These are phyloP conservation scores for Wallemia mellicola DNA, from an alignment of 1,284 basidiomycete genomes.

Conservation along the genomic window DNA sequence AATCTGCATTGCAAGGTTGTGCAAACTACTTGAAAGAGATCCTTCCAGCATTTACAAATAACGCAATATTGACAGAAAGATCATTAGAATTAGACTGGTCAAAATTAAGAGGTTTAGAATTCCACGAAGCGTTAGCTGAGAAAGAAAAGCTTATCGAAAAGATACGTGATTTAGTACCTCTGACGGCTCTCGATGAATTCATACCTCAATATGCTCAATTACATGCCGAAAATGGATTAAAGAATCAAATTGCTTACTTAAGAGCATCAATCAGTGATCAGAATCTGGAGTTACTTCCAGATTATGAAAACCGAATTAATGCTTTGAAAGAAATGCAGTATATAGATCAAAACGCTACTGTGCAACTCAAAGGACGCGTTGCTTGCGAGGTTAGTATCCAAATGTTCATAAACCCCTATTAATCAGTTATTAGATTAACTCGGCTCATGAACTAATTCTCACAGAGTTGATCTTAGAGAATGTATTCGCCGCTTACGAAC, in stretches of 20 bases:
- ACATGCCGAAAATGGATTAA: constrained; percentile 43
- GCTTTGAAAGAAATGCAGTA: constrained; percentile 77
- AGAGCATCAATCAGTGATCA: constrained; percentile 70
- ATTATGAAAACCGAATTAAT: constrained; percentile 76
- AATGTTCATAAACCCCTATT: constrained; percentile 1
- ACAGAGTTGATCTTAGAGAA: constrained; percentile 96
- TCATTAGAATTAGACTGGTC: constrained; percentile 60
- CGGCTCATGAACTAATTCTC: constrained; percentile 73
- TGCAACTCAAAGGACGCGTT: constrained; percentile 81
- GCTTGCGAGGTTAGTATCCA: constrained; percentile 51
- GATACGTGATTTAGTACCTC: constrained; percentile 19
- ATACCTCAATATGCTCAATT: constrained; percentile 35
- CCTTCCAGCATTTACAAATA: constrained; percentile 25
- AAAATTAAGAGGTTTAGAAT: constrained; percentile 55
- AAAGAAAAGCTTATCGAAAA: constrained; percentile 25
- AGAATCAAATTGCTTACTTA: constrained; percentile 37
- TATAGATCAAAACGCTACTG: constrained; percentile 75
- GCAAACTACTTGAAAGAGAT: constrained; percentile 17
- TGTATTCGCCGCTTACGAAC: constrained; percentile 57
- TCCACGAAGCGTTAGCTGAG: constrained; percentile 47
- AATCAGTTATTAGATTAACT: constrained; percentile 44
- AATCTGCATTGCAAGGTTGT: constrained; percentile 28
- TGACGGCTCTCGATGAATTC: constrained; percentile 33
- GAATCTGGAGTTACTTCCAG: constrained; percentile 83
- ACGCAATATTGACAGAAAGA: constrained; percentile 12